Evolutionary conservation across 1,284 basidiomycete genomes (phyloP).

Genomic region (Ustilago vetiveriae): DNA sequence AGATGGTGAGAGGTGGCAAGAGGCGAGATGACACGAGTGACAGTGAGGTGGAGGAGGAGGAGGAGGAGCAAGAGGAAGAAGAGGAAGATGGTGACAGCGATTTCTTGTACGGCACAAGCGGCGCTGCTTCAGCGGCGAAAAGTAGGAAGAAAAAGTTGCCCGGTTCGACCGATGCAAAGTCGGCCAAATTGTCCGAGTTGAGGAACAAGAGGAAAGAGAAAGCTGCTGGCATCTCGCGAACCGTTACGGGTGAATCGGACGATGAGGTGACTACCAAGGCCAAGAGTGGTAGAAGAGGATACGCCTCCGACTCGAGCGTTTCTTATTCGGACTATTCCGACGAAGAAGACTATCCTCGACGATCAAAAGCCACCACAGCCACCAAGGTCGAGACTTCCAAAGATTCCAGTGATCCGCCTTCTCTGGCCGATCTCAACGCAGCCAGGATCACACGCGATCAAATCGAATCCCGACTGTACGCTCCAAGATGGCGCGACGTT

Average conservation of each 20-base stretch:
- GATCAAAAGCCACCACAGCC: neutral
- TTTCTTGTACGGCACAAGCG: conserved; percentile 59
- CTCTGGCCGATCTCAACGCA: conserved; percentile 72
- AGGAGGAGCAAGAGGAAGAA: conserved; percentile 72
- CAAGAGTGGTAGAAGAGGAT: conserved; percentile 14
- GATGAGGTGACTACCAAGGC: conserved; percentile 23
- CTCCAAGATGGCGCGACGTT: conserved; percentile 81
- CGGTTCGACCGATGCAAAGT: conserved; percentile 47
- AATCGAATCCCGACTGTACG: conserved; percentile 75
- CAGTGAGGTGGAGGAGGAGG: conserved; percentile 64
- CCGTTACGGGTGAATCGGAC: conserved; percentile 20
- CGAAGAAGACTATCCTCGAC: conserved; percentile 44
- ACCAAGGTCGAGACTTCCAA: neutral
- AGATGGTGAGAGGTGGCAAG: conserved; percentile 12
- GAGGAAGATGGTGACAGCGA: conserved; percentile 78
- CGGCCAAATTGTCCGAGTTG: conserved; percentile 54
- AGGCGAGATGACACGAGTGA: conserved; percentile 20
- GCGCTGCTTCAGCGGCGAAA: conserved; percentile 79
- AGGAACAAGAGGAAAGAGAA: conserved; percentile 52
- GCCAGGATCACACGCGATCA: conserved; percentile 75
- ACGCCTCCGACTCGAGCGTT: conserved; percentile 10
- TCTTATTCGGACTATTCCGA: conserved; percentile 42
- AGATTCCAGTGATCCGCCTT: conserved; percentile 70
- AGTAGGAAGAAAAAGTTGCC: conserved; percentile 80
- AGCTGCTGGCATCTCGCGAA: conserved; percentile 22